Conservation (phyloP, 805 yeast genomes). For the Yamadazyma olivae region DNA sequence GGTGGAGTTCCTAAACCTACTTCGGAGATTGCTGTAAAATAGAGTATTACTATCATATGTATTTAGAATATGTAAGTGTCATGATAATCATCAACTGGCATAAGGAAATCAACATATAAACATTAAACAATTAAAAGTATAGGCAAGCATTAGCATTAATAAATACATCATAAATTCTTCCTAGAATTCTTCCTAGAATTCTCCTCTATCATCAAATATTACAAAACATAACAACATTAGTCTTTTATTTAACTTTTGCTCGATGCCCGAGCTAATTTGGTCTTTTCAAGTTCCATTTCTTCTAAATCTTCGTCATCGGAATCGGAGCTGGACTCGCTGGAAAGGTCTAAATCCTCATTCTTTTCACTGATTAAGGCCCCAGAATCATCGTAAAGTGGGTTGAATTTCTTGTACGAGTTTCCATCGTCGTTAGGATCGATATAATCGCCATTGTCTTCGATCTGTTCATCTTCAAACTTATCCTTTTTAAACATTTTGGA, state of each 20-base stretch:
- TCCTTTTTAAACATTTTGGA: conserved; percentile 3
- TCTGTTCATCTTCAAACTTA: conserved; percentile 16
- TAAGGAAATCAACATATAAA: no score
- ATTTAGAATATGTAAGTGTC: conserved; percentile 1
- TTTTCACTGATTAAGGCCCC: conserved; percentile 17
- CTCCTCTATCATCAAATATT: no score
- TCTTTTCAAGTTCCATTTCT: conserved; percentile 16
- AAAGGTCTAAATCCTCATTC: conserved; percentile 25
- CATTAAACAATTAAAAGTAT: no score
- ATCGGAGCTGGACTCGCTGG: conserved; percentile 31
- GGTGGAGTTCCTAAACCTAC: conserved; percentile 74
- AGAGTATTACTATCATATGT: not conserved
- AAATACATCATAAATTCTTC: conserved; percentile 3
- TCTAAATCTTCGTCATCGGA: conserved; percentile 28
- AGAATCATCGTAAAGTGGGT: conserved; percentile 56
- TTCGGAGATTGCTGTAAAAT: conserved; percentile 1
- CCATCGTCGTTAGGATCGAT: conserved; percentile 84
- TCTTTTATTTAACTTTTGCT: conserved; percentile 32
- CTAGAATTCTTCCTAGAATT: no score
- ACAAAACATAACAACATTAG: no score
- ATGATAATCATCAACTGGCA: not conserved
- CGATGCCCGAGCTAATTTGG: conserved; percentile 37
- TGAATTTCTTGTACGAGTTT: conserved; percentile 62
- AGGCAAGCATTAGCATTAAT: no score
- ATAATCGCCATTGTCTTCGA: conserved; percentile 43